Conservation (phyloP, 2,329 filamentous ascomycete genomes). For the Mollisiaceae sp. region DNA sequence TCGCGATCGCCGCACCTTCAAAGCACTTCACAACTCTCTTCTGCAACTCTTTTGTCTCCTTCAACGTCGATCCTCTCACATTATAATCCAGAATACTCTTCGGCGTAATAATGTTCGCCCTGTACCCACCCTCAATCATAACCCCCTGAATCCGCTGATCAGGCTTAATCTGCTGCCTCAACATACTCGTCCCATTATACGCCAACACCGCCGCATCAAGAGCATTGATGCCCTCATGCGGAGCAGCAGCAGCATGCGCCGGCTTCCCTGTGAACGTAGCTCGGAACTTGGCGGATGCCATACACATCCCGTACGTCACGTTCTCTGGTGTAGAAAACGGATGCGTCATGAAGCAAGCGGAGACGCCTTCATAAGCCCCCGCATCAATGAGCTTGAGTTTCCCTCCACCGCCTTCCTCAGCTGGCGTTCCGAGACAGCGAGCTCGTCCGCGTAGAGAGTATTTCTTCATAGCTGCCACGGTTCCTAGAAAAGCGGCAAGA, state of each 20-base stretch:
- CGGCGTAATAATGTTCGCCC: constrained; percentile 47
- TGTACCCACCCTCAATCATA: constrained; percentile 45
- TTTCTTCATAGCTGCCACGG: constrained; percentile 33
- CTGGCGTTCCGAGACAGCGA: constrained; percentile 40
- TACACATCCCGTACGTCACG: constrained; percentile 23
- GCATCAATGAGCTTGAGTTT: constrained; percentile 51
- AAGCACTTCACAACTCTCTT: constrained; percentile 34
- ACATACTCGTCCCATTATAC: constrained; percentile 43
- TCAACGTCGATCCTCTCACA: constrained; percentile 29
- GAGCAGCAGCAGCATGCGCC: constrained; percentile 47
- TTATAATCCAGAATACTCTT: constrained; percentile 29
- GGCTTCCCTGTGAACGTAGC: constrained; percentile 36
- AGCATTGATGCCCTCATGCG: constrained; percentile 48
- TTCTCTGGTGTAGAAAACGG: constrained; percentile 13
- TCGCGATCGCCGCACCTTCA: constrained; percentile 36
- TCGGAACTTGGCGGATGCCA: constrained; percentile 29
- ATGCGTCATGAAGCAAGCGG: constrained; percentile 49
- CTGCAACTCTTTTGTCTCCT: constrained; percentile 27
- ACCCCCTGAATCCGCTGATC: constrained; percentile 46
- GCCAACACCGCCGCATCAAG: constrained; percentile 46
- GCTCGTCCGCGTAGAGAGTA: constrained; percentile 37
- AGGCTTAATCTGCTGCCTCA: constrained; percentile 41
- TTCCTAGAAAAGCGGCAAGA: constrained; percentile 47
- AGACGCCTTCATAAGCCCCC: constrained; percentile 49
- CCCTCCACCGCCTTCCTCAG: constrained; percentile 41